Evolutionary conservation across 2,329 filamentous ascomycete species (phyloP).

Genomic region (Cordyceps cateniannulata): DNA sequence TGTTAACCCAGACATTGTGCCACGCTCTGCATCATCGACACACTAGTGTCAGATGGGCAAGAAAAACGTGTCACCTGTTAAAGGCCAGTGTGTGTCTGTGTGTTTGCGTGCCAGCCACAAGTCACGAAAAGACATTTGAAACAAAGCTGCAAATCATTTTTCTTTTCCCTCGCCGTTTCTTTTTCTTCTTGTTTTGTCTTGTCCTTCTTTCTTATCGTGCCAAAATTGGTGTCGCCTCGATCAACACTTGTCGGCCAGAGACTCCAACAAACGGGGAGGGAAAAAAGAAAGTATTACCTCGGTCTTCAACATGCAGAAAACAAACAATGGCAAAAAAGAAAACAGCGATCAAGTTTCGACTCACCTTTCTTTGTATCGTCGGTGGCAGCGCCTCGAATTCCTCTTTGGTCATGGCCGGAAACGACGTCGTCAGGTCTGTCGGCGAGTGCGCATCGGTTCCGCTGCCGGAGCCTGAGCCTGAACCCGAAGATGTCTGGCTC

Average conservation of each 20-base stretch:
- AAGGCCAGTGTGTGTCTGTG: conserved; percentile 6
- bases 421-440: background rate
- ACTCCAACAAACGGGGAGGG: background rate
- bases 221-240: too few relatives aligned
- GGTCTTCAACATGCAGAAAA: background rate
- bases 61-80: background rate
- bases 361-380: conserved; percentile 19
- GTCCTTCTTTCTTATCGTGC: background rate
- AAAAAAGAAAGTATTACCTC: background rate
- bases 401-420: conserved; percentile 12
- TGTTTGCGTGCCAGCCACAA: background rate
- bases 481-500: conserved; percentile 5
- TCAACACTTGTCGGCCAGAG: background rate
- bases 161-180: background rate
- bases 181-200: background rate
- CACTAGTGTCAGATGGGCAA: background rate
- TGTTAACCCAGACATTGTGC: background rate
- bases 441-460: background rate
- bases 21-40: background rate
- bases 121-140: background rate
- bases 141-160: background rate
- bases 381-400: conserved; percentile 16
- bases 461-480: conserved; percentile 8
- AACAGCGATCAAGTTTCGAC: background rate
- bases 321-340: background rate